phyloP scores from a whole-genome alignment of 257 asterid species.

The Solanum arcanum region DNA sequence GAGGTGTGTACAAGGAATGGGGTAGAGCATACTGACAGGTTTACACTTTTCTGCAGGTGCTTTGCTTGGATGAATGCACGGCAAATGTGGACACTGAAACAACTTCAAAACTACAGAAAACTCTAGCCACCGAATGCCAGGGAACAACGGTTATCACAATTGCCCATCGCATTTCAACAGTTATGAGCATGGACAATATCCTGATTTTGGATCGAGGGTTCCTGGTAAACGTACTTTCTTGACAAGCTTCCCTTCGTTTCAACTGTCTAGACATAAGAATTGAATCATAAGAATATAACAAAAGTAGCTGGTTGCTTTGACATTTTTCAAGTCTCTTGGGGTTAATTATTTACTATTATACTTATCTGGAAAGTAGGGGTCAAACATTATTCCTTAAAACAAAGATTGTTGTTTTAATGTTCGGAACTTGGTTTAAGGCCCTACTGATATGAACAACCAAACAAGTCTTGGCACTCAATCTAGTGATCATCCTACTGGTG shows the following conservation, averaged over 20 bases:
- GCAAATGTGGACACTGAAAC: slow-evolving; percentile 83
- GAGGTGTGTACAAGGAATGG: not conserved
- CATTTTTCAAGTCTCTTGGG: not conserved
- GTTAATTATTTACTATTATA: not conserved
- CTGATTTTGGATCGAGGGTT: slow-evolving; percentile 66
- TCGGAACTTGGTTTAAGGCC: not conserved
- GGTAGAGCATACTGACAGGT: not conserved
- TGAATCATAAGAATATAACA: not conserved
- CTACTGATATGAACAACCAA: not conserved
- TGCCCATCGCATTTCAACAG: slow-evolving; percentile 91
- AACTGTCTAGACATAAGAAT: not conserved
- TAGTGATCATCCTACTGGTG: not conserved
- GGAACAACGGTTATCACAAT: slow-evolving; percentile 60
- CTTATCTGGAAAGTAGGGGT: not conserved
- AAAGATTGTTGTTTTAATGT: not conserved
- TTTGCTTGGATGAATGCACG: slow-evolving; percentile 88
- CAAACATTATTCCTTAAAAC: not conserved
- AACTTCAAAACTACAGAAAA: slow-evolving; percentile 65
- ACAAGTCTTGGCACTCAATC: not conserved
- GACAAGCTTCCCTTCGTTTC: not conserved
- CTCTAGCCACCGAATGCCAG: slow-evolving; percentile 44
- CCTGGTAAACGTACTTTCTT: slow-evolving; percentile 29
- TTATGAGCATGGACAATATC: slow-evolving; percentile 58
- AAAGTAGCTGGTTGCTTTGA: not conserved
- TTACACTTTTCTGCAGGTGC: slow-evolving; percentile 33